These are phyloP conservation scores for Xylogone sp. DNA, from an alignment of 2,329 filamentous ascomycete genomes.

Conservation along the genomic window DNA sequence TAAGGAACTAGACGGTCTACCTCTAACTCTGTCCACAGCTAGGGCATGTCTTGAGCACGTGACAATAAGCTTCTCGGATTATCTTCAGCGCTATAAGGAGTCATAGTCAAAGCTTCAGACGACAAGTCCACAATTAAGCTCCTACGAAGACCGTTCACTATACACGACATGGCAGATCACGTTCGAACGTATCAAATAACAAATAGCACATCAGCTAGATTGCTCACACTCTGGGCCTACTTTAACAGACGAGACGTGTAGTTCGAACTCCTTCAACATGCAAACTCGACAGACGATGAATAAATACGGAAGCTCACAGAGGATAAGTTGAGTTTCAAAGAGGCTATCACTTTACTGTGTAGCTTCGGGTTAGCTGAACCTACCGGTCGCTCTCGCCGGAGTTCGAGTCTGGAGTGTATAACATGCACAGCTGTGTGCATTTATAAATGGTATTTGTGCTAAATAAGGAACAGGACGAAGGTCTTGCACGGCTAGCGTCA, in stretches of 20 bases:
- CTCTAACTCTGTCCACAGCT: constrained; percentile 42
- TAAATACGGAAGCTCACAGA: constrained; percentile 17
- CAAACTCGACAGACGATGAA: constrained; percentile 6
- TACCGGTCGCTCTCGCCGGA: constrained; percentile 14
- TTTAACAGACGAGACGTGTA: constrained; percentile 41
- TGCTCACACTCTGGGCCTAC: constrained; percentile 38
- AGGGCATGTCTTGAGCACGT: constrained; percentile 39
- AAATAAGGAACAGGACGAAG: constrained; percentile 9
- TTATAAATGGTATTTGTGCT: constrained; percentile 13
- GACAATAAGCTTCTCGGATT: constrained; percentile 36
- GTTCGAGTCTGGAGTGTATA: constrained; percentile 6
- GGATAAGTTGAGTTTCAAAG: constrained; percentile 16
- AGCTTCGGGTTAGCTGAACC: constrained; percentile 10
- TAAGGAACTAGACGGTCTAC: constrained; percentile 35
- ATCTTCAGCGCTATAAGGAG: constrained; percentile 35
- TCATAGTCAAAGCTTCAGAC: constrained; percentile 34
- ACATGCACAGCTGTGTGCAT: constrained; percentile 17
- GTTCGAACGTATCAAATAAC: constrained; percentile 30
- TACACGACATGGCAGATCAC: constrained; percentile 37
- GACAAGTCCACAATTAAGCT: constrained; percentile 28
- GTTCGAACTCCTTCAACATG: constrained; percentile 37
- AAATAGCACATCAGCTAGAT: constrained; percentile 22
- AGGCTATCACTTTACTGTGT: constrained; percentile 31
- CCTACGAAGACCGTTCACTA: constrained; percentile 34
- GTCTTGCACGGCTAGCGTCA: constrained; percentile 8